A percentile compares a stretch with the other conserved stretches of the same genome.
phyloP scores from a whole-genome alignment of 805 yeast genomes.

The Hermanozyma aechmeae region DNA sequence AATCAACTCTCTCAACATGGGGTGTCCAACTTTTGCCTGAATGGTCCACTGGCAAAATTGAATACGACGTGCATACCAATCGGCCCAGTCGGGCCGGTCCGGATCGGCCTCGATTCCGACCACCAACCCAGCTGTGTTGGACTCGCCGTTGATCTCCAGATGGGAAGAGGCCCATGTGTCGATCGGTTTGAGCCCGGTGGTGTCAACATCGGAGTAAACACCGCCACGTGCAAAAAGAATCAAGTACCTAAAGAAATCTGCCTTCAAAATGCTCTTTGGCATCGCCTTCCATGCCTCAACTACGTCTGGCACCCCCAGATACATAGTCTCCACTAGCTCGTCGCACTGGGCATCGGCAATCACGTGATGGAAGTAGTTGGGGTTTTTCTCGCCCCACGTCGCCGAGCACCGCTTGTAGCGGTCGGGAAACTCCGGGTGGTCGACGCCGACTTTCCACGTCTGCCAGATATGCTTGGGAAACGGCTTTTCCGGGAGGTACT shows the following conservation, averaged over 20 bases:
- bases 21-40: conserved; percentile 85
- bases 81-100: conserved; percentile 87
- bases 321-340: conserved; percentile 40
- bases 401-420: conserved; percentile 4
- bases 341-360: conserved; percentile 13
- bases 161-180: conserved; percentile 58
- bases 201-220: conserved; percentile 86
- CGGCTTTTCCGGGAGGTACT: conserved; percentile 13
- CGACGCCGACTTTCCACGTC: conserved; percentile 19
- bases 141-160: conserved; percentile 14
- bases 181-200: conserved; percentile 63
- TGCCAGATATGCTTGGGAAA: conserved; percentile 17
- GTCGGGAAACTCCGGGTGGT: conserved; percentile 12
- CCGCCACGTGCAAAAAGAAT: conserved; percentile 89
- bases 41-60: conserved; percentile 98
- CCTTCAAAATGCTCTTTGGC: conserved; percentile 79
- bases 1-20: conserved; percentile 72
- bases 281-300: conserved; percentile 61
- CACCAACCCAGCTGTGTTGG: conserved; percentile 56
- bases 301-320: conserved; percentile 66
- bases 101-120: conserved; percentile 97
- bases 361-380: conserved; percentile 7
- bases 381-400: conserved; percentile 7
- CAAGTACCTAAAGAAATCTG: conserved; percentile 89
- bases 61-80: conserved; percentile 86